Conservation (phyloP, 148 eudicot species). For the Polygonum maritimum region DNA sequence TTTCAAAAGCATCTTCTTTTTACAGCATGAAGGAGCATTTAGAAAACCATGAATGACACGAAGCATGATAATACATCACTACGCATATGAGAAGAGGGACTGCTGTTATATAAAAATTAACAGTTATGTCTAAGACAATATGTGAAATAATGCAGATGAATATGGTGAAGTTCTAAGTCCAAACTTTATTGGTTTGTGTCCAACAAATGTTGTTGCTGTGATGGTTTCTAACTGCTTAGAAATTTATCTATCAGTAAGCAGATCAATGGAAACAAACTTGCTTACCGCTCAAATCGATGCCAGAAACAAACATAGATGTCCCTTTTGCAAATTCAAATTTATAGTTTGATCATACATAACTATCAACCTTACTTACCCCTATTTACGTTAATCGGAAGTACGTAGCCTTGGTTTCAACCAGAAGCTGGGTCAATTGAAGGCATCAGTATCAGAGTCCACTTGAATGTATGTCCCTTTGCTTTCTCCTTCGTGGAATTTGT, state of each 20-base stretch:
- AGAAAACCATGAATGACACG: not conserved
- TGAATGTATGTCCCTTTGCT: constrained; percentile 16
- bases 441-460: constrained; percentile 2
- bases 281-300: not conserved
- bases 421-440: constrained; percentile 5
- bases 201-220: no score
- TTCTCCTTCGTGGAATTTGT: constrained; percentile 26
- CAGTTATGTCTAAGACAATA: not conserved
- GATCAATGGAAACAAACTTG: not conserved
- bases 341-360: not conserved
- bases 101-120: not conserved
- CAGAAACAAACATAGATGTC: not conserved
- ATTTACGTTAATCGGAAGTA: no score
- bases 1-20: not conserved
- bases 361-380: no score
- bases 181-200: no score
- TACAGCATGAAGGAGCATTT: not conserved
- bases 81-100: not conserved
- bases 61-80: not conserved
- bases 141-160: not conserved
- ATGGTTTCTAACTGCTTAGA: no score
- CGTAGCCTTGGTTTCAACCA: constrained; percentile 4
- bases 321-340: not conserved
- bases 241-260: not conserved
- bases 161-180: not conserved